Evolutionary conservation across 192 early-diverging fungal species (phyloP).

Genomic region (Coemansia sp.): DNA sequence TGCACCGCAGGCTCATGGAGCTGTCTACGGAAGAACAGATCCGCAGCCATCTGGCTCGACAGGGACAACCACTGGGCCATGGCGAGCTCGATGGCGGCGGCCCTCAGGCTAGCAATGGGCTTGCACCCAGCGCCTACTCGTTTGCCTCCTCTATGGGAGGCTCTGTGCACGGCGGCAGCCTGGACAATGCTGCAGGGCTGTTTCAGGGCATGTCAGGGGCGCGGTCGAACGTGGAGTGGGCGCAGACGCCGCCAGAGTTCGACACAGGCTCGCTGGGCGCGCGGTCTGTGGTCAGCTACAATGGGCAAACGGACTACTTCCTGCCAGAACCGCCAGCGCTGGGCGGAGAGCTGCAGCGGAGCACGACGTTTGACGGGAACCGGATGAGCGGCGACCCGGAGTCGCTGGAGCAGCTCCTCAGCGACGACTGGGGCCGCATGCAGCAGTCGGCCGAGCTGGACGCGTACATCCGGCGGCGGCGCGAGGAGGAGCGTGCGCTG

Average conservation of each 20-base stretch:
- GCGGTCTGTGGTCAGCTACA: background rate
- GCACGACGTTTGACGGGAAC: conserved; percentile 38
- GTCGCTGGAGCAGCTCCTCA: conserved; percentile 36
- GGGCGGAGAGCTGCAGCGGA: conserved; percentile 21
- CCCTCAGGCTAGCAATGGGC: background rate
- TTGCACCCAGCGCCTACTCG: background rate
- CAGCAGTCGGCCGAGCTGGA: conserved; percentile 38
- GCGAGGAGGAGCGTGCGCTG: conserved; percentile 12
- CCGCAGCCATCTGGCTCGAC: background rate
- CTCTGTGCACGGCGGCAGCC: background rate
- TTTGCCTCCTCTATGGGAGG: background rate
- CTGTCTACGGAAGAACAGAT: conserved; percentile 20
- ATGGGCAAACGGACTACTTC: conserved; percentile 4
- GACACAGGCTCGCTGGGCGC: background rate
- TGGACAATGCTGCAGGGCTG: background rate
- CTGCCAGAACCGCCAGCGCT: conserved; percentile 1
- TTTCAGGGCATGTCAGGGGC: background rate
- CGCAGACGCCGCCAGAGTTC: conserved; percentile 4
- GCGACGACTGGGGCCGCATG: conserved; percentile 51
- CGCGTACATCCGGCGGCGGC: conserved; percentile 14
- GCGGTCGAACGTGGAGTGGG: conserved; percentile 1
- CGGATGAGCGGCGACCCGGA: conserved; percentile 31
- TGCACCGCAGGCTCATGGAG: conserved; percentile 46
- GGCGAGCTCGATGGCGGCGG: background rate
- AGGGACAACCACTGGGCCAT: background rate